Evolutionary conservation across 805 yeast genomes (phyloP).

Genomic region (Dipodascopsis uninucleata): DNA sequence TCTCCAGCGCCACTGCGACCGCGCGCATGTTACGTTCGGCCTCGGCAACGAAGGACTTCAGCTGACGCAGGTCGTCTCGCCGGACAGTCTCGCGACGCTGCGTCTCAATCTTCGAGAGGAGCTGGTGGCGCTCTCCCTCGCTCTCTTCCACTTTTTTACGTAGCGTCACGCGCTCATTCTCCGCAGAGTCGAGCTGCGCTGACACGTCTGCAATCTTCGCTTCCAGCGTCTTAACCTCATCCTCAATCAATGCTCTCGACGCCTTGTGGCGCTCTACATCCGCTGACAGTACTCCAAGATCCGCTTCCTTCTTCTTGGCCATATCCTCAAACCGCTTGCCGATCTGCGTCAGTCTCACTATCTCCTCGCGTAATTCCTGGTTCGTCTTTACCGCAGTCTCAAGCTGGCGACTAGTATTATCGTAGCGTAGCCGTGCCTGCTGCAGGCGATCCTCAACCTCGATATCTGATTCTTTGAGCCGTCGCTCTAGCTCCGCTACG

Average conservation of each 20-base stretch:
- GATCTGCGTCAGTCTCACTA: conserved; percentile 41
- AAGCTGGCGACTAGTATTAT: conserved; percentile 19
- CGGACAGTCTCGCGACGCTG: conserved; percentile 19
- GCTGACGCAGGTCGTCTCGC: conserved; percentile 2
- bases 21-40: background rate
- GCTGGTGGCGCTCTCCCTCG: conserved; percentile 19
- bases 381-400: conserved; percentile 42
- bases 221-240: conserved; percentile 31
- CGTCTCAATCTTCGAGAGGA: conserved; percentile 27
- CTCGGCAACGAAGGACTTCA: background rate
- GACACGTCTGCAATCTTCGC: conserved; percentile 37
- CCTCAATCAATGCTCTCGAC: conserved; percentile 7
- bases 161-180: conserved; percentile 30
- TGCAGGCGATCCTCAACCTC: conserved; percentile 19
- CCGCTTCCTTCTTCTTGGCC: conserved; percentile 35
- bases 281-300: conserved; percentile 24
- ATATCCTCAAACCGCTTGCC: conserved; percentile 39
- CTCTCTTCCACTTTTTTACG: conserved; percentile 25
- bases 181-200: conserved; percentile 30
- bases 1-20: background rate
- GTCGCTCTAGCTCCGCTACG: conserved; percentile 32
- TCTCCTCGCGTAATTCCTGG: conserved; percentile 40
- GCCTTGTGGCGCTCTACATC: conserved; percentile 8
- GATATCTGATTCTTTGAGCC: conserved; percentile 31
- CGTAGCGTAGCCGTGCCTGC: conserved; percentile 19